These are phyloP conservation scores for Xanthoconium stramineum DNA, from an alignment of 768 basidiomycete genomes.

Conservation along the genomic window DNA sequence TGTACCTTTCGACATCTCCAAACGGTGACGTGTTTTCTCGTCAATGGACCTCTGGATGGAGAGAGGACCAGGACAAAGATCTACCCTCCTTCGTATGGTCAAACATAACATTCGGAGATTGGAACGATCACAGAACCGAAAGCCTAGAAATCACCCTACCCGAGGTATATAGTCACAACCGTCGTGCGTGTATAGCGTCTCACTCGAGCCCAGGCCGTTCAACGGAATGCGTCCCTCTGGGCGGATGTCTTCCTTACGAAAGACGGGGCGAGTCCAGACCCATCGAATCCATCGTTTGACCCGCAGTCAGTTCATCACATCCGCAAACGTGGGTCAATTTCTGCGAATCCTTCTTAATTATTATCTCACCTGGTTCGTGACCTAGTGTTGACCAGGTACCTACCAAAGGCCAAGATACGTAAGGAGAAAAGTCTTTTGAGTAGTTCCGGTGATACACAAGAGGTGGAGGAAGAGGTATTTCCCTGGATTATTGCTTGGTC, in stretches of 20 bases:
- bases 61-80: constrained; percentile 44
- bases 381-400: constrained; percentile 82
- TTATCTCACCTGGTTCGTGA: constrained; percentile 1
- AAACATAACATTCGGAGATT: constrained; percentile 76
- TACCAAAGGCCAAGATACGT: constrained; percentile 65
- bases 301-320: constrained; percentile 61
- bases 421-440: constrained; percentile 81
- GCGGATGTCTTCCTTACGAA: constrained; percentile 76
- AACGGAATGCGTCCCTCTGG: constrained; percentile 79
- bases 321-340: constrained; percentile 60
- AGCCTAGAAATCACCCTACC: constrained; percentile 66
- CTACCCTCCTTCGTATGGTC: constrained; percentile 75
- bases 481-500: neutral
- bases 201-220: constrained; percentile 52
- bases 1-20: constrained; percentile 68
- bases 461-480: constrained; percentile 47
- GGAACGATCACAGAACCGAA: constrained; percentile 55
- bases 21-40: constrained; percentile 56
- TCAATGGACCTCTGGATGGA: constrained; percentile 49
- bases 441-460: constrained; percentile 36
- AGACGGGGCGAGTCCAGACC: constrained; percentile 64
- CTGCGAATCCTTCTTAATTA: neutral
- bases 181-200: neutral
- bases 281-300: constrained; percentile 50
- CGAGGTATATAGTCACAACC: constrained; percentile 41